Percentiles rank a stretch among this genome's conserved stretches.
phyloP scores from a whole-genome alignment of 495 filamentous ascomycete species.

The Xanthoparmelia taractica region DNA sequence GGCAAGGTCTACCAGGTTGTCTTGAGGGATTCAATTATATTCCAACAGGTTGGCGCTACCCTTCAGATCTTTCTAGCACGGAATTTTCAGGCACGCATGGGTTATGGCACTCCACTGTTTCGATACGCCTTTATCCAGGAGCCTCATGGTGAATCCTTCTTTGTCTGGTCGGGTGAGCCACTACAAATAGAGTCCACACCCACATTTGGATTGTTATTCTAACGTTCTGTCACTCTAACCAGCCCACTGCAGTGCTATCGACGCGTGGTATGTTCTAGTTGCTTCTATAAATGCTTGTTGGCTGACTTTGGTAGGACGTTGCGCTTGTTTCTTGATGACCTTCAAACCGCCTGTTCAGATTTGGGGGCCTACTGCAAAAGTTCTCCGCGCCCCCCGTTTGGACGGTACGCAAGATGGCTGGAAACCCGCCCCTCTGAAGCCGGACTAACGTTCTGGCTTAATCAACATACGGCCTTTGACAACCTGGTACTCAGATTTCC shows the following conservation, averaged over 20 bases:
- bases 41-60: not conserved
- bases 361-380: not conserved
- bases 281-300: not conserved
- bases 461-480: not conserved
- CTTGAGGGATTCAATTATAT: not conserved
- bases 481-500: not conserved
- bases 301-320: constrained; percentile 3
- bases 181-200: not conserved
- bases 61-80: not conserved
- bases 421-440: not conserved
- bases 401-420: not conserved
- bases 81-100: not conserved
- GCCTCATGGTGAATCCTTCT: not conserved
- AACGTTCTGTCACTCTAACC: not conserved
- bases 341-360: constrained; percentile 2
- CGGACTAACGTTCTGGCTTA: not conserved
- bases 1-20: constrained; percentile 3
- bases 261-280: not conserved
- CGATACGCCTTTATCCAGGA: constrained; percentile 6
- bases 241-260: constrained; percentile 1
- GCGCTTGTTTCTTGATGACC: constrained; percentile 1
- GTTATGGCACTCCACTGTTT: constrained; percentile 2
- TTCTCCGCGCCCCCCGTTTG: not conserved
- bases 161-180: constrained; percentile 11
- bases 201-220: not conserved